A percentile compares a stretch with the other conserved stretches of the same genome.
Evolutionary conservation across 306 rosid species (phyloP).

Genomic region (Ormosia emarginata): DNA sequence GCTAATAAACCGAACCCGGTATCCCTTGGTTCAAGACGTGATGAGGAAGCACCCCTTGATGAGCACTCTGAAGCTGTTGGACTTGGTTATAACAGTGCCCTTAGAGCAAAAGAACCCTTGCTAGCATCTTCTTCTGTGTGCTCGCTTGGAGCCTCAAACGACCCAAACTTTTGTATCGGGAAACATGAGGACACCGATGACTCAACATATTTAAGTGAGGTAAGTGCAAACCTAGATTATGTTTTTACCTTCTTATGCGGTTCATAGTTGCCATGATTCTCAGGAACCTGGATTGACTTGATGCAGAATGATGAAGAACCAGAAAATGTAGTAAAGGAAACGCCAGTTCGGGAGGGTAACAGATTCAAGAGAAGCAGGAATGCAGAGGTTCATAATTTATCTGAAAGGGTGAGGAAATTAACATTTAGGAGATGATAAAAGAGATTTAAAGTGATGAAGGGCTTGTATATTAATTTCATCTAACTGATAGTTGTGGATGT

Average conservation of each 20-base stretch:
- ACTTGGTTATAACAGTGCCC: neutral
- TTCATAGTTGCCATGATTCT: neutral
- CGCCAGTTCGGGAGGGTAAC: constrained; percentile 1
- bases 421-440: neutral
- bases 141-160: constrained; percentile 52
- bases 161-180: constrained; percentile 15
- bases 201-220: constrained; percentile 36
- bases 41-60: constrained; percentile 10
- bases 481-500: neutral
- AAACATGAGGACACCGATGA: constrained; percentile 36
- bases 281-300: constrained; percentile 3
- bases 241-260: neutral
- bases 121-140: constrained; percentile 32
- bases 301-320: constrained; percentile 44
- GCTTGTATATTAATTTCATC: neutral
- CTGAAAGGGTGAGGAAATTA: constrained; percentile 45
- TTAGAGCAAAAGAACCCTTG: neutral
- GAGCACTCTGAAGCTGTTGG: constrained; percentile 28
- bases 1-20: neutral
- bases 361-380: constrained; percentile 34
- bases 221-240: constrained; percentile 24
- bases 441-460: neutral
- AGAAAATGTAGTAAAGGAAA: constrained; percentile 13
- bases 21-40: constrained; percentile 17
- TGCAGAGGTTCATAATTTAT: constrained; percentile 25